Evolutionary conservation across 257 asterid genomes (phyloP).

Genomic region (Plectranthus barbatus): DNA sequence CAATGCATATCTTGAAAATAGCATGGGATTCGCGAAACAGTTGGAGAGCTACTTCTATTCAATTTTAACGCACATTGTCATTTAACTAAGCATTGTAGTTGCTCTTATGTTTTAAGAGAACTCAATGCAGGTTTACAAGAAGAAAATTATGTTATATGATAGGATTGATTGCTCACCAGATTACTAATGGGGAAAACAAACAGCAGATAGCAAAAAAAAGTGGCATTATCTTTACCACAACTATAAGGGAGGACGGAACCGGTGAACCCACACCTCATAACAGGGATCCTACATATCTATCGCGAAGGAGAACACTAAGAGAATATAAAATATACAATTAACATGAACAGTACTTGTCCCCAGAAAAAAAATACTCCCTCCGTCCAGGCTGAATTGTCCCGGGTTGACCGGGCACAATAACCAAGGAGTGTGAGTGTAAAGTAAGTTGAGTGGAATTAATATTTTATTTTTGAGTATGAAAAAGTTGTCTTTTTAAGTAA

Average conservation of each 20-base stretch:
- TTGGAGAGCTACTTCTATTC: background rate
- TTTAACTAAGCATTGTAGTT: background rate
- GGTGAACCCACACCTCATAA: background rate
- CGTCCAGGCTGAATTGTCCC: too few species aligned
- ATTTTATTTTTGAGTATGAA: too few species aligned
- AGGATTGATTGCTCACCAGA: background rate
- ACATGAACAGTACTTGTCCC: constrained; percentile 1
- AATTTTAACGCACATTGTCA: background rate
- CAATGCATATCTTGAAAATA: background rate
- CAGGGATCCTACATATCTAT: background rate
- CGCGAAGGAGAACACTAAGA: background rate
- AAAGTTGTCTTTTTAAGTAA: too few species aligned
- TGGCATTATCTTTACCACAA: background rate
- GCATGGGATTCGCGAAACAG: background rate
- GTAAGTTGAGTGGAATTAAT: too few species aligned
- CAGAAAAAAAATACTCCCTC: too few species aligned
- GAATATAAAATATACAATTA: constrained; percentile 1
- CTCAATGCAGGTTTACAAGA: background rate
- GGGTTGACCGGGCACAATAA: too few species aligned
- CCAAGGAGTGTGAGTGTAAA: too few species aligned
- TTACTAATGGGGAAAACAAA: background rate
- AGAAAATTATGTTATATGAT: background rate
- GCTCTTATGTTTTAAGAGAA: background rate
- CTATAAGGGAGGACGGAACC: too few species aligned
- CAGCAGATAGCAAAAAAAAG: background rate